phyloP scores from a whole-genome alignment of 441 rosid species.

The Heliophila coronopifolia region DNA sequence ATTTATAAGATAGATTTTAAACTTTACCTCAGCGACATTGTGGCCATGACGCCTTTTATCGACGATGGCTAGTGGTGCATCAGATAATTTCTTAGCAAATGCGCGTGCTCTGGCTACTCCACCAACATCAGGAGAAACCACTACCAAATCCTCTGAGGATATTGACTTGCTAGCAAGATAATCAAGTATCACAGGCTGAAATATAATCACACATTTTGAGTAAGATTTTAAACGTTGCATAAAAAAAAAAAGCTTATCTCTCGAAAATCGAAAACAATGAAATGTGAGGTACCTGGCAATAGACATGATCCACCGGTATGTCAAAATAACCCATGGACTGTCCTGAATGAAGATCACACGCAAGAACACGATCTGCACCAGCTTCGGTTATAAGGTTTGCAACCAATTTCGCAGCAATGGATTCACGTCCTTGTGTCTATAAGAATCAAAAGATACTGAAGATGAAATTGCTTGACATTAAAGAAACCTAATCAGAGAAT shows the following conservation, averaged over 20 bases:
- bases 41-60: slow-evolving; percentile 81
- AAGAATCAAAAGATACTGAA: not conserved
- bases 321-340: slow-evolving; percentile 81
- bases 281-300: slow-evolving; percentile 43
- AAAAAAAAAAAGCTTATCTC: not conserved
- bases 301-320: slow-evolving; percentile 68
- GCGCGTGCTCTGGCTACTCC: slow-evolving; percentile 79
- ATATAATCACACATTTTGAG: not conserved
- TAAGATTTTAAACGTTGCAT: not conserved
- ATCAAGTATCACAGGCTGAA: slow-evolving; percentile 71
- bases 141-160: slow-evolving; percentile 55
- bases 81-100: slow-evolving; percentile 65
- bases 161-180: slow-evolving; percentile 72
- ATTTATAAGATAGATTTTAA: not conserved
- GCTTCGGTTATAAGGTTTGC: slow-evolving; percentile 69
- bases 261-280: not conserved
- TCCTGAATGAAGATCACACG: slow-evolving; percentile 70
- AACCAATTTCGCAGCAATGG: slow-evolving; percentile 71
- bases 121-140: slow-evolving; percentile 71
- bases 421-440: slow-evolving; percentile 72
- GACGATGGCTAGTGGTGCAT: slow-evolving; percentile 66
- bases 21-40: slow-evolving; percentile 67
- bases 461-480: too few species aligned
- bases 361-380: slow-evolving; percentile 70
- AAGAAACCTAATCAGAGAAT: not conserved